These are phyloP conservation scores for Glycine latifolia DNA, from an alignment of 306 rosid genomes.

Conservation along the genomic window DNA sequence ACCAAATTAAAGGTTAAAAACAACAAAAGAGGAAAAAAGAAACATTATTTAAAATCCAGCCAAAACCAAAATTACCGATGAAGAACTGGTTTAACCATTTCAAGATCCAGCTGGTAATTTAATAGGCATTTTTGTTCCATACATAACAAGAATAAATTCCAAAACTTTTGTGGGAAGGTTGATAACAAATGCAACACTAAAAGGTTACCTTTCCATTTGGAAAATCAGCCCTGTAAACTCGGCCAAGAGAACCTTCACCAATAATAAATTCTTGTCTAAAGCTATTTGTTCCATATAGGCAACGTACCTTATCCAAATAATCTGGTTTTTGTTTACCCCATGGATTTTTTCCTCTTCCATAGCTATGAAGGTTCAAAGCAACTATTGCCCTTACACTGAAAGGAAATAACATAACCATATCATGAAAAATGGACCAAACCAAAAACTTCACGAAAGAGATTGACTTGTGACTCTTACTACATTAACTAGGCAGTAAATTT, in stretches of 20 bases:
- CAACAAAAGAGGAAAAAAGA: conserved; percentile 3
- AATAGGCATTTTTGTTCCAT: neutral
- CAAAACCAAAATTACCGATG: conserved; percentile 17
- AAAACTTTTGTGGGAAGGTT: conserved; percentile 15
- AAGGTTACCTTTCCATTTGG: conserved; percentile 87
- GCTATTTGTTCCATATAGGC: conserved; percentile 96
- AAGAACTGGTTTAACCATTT: neutral
- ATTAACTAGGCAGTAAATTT: no score
- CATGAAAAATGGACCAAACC: no score
- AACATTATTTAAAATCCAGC: neutral
- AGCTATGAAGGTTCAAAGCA: no score
- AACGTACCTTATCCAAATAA: no score
- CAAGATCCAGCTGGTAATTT: neutral
- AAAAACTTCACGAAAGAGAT: no score
- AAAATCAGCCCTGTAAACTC: conserved; percentile 93
- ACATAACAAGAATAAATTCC: conserved; percentile 16
- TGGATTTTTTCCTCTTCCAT: no score
- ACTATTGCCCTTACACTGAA: no score
- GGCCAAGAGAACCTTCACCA: conserved; percentile 99
- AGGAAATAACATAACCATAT: no score
- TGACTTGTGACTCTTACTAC: no score
- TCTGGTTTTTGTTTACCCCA: no score
- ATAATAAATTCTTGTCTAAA: conserved; percentile 89
- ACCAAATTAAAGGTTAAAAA: conserved; percentile 11
- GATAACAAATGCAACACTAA: conserved; percentile 7